Conservation (phyloP, 345 rosid species). For the Aegle marmelos region DNA sequence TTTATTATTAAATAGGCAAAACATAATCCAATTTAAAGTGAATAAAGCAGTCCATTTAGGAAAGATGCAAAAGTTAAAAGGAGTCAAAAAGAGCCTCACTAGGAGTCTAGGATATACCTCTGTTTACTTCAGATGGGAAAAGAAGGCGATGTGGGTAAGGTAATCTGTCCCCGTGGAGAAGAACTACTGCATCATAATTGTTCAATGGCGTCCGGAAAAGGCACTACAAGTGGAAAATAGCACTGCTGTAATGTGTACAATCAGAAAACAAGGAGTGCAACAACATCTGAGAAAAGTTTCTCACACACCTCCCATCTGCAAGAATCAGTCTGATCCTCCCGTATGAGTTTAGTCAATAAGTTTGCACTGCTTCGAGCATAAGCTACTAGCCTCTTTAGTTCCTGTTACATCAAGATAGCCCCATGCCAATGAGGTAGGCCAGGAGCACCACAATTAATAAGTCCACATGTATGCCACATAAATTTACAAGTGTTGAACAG, state of each 20-base stretch:
- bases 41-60: background rate
- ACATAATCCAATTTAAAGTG: too few relatives aligned
- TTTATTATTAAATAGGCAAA: too few relatives aligned
- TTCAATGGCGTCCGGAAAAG: slow-evolving; percentile 82
- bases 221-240: slow-evolving; percentile 49
- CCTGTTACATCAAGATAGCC: slow-evolving; percentile 42
- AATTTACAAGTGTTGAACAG: background rate
- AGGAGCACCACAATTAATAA: background rate
- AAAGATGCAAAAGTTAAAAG: background rate
- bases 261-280: slow-evolving; percentile 3
- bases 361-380: slow-evolving; percentile 88
- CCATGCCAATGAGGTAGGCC: slow-evolving; percentile 1
- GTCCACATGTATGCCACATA: background rate
- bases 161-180: slow-evolving; percentile 74
- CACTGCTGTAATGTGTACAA: background rate
- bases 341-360: slow-evolving; percentile 61
- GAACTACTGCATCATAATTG: slow-evolving; percentile 86
- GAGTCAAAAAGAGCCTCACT: background rate
- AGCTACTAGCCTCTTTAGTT: slow-evolving; percentile 77
- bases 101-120: slow-evolving; percentile 39
- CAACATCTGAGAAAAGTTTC: background rate
- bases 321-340: slow-evolving; percentile 52
- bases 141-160: slow-evolving; percentile 72
- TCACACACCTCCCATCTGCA: slow-evolving; percentile 82
- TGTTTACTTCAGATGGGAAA: slow-evolving; percentile 66